Evolutionary conservation across 805 yeast genomes (phyloP).

Genomic region (Yamadazyma tumulicola): DNA sequence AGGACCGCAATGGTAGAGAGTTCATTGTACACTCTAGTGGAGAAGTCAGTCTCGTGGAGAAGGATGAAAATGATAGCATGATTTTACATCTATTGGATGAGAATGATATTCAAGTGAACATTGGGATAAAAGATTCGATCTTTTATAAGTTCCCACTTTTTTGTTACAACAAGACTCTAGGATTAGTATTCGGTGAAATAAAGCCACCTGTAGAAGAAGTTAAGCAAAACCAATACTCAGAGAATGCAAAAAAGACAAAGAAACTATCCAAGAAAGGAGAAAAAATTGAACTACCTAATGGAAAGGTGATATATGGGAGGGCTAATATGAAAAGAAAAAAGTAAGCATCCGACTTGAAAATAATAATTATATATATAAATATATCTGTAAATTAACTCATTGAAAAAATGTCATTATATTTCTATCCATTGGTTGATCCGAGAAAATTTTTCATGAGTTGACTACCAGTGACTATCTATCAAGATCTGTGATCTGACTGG

Average conservation of each 20-base stretch:
- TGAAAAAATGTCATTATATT: too few species aligned
- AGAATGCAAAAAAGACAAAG: conserved; percentile 21
- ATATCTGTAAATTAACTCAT: neutral
- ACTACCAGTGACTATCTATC: neutral
- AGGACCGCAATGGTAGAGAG: conserved; percentile 44
- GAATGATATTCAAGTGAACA: conserved; percentile 43
- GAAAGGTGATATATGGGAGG: conserved; percentile 48
- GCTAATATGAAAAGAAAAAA: conserved; percentile 10
- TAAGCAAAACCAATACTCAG: conserved; percentile 11
- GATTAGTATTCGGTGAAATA: conserved; percentile 22
- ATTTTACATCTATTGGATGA: conserved; percentile 40
- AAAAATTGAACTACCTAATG: conserved; percentile 55
- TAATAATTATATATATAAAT: conserved; percentile 3
- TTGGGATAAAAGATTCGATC: conserved; percentile 48
- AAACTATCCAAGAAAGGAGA: conserved; percentile 38
- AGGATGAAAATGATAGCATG: conserved; percentile 32
- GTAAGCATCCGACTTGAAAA: conserved; percentile 2
- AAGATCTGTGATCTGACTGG: too few species aligned
- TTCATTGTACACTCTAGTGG: conserved; percentile 59
- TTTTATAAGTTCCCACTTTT: conserved; percentile 39
- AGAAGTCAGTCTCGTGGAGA: conserved; percentile 48
- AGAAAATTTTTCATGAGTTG: too few species aligned
- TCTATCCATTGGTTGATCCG: too few species aligned
- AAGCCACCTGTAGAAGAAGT: conserved; percentile 9
- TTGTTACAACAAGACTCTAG: conserved; percentile 45